Conservation (phyloP, 129 eudicot species). For the Silybum marianum region DNA sequence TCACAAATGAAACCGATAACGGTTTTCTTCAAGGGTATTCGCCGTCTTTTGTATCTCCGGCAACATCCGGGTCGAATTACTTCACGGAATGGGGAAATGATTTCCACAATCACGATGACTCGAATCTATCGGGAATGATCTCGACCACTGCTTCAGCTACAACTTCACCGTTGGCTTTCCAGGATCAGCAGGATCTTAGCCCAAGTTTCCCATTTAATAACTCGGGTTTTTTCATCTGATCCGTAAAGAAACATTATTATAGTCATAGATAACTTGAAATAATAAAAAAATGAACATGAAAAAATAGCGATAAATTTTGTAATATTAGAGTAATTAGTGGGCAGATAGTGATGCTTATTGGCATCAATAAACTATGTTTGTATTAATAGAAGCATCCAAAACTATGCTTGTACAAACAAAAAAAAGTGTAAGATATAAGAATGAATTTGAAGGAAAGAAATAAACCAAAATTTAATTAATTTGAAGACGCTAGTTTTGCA, state of each 20-base stretch:
- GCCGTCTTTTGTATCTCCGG: conserved; percentile 50
- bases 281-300: background rate
- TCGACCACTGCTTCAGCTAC: conserved; percentile 68
- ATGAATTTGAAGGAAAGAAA: background rate
- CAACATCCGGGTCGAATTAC: conserved; percentile 65
- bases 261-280: background rate
- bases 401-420: conserved; percentile 20
- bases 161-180: conserved; percentile 73
- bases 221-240: conserved; percentile 37
- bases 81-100: conserved; percentile 46
- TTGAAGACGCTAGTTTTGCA: background rate
- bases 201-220: conserved; percentile 53
- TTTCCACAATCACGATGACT: conserved; percentile 48
- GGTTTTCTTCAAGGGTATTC: conserved; percentile 38
- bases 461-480: background rate
- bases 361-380: conserved; percentile 24
- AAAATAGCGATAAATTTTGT: conserved; percentile 15
- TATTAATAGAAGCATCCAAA: conserved; percentile 27
- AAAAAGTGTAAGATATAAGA: conserved; percentile 14
- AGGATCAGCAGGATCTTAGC: conserved; percentile 46
- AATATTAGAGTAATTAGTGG: conserved; percentile 9
- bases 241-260: too few species aligned
- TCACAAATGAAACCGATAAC: conserved; percentile 30
- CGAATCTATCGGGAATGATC: conserved; percentile 50
- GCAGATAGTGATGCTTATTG: conserved; percentile 30